Evolutionary conservation across 805 yeast genomes (phyloP), one percentile per base, ranked within the genome.

Genomic region (Candida tallmaniae): DNA sequence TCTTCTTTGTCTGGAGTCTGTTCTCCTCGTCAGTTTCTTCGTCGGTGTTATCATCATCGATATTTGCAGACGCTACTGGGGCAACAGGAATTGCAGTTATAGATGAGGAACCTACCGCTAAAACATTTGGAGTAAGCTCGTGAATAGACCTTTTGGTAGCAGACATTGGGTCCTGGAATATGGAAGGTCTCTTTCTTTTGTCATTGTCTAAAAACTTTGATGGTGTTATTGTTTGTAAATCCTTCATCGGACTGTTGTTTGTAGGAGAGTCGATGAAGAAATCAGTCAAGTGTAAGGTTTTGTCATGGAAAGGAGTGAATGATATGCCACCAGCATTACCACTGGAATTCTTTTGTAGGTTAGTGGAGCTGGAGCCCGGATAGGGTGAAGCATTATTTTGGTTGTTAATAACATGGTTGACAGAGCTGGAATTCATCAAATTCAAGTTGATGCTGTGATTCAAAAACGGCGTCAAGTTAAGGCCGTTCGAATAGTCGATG

Each of bases 261-360:
- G 64, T 61, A 11, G 72, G 72, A n/a, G 66, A 56, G 34, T 66
- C 72, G 56, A 63, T 65, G 45, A 65, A 65, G 33, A 66, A 65
- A 42, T 66, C 72, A 5, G 65, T 48, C 27, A 65, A 46, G 37
- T 61, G 70, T 37, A 63, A 48, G 3, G 68, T 54, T 43, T 61
- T 64, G 36, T 65, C 70, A 41, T 62, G 65, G 39, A 58, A 62
- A 3, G 72, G 72, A n/a, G 72, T 66, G 38, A 64, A 39, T 1
- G 38, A 30, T 2, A 35, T 18, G 4, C 32, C 36, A 22, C 18
- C 22, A 5, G 13, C 16, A 9, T 18, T 18, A 6, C n/a, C 9
- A 10, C n/a, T 15, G 14, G 6, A 6, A 29, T 23, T 25, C 10
- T 12, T 11, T 14, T 29, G 33, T 26, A 21, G 6, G 11, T 16